Percentiles rank a stretch among this genome's conserved stretches.
phyloP scores from a whole-genome alignment of 768 basidiomycete species.

The Amanita exitialis region DNA sequence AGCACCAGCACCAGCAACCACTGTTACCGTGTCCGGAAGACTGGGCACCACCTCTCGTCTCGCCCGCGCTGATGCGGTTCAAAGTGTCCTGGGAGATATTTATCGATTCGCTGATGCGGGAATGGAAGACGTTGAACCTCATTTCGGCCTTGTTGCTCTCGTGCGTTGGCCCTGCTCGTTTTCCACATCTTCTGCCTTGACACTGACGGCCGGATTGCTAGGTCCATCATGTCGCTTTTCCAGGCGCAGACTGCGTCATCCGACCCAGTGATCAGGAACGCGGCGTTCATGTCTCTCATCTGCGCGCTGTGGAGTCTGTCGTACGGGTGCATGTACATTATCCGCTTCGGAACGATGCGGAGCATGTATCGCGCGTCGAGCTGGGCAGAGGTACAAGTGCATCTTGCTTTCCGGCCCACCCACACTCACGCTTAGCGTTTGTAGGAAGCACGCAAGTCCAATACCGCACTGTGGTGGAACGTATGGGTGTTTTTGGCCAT shows the following conservation, averaged over 20 bases:
- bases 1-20: background rate
- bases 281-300: constrained; percentile 5
- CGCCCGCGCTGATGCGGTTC: constrained; percentile 32
- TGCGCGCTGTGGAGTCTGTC: constrained; percentile 2
- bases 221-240: too few relatives aligned
- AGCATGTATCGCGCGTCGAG: constrained; percentile 1
- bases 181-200: background rate
- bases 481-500: constrained; percentile 29
- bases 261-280: background rate
- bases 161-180: background rate
- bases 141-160: background rate
- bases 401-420: too few relatives aligned
- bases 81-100: constrained; percentile 2
- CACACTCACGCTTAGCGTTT: too few relatives aligned
- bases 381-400: background rate
- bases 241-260: background rate
- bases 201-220: background rate
- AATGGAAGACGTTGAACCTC: constrained; percentile 6
- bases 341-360: constrained; percentile 2
- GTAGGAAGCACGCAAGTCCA: constrained; percentile 46
- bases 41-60: constrained; percentile 42
- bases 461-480: constrained; percentile 25
- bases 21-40: constrained; percentile 43
- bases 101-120: background rate
- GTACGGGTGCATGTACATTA: constrained; percentile 4